Percentiles rank a stretch among this genome's conserved stretches.
Conservation (phyloP, 805 yeast species). For the Diddensiella santjacobensis region DNA sequence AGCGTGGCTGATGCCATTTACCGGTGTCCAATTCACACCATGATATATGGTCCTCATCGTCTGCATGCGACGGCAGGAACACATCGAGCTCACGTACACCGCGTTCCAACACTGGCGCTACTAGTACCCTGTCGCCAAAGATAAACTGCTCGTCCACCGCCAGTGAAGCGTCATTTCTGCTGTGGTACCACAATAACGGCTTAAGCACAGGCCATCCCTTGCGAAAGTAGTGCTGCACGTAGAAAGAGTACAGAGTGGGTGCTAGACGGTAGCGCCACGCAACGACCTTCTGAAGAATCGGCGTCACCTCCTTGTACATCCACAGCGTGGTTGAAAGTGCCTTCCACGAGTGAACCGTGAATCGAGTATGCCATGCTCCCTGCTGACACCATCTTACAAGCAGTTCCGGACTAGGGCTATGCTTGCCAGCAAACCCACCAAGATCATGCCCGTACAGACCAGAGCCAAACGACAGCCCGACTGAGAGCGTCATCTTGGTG, state of each 20-base stretch:
- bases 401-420: slow-evolving; percentile 12
- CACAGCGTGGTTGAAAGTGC: slow-evolving; percentile 7
- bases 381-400: slow-evolving; percentile 14
- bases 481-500: slow-evolving; percentile 13
- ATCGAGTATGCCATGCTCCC: slow-evolving; percentile 12
- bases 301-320: slow-evolving; percentile 14
- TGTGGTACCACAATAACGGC: slow-evolving; percentile 12
- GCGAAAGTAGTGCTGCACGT: slow-evolving; percentile 10
- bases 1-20: slow-evolving; percentile 8
- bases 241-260: slow-evolving; percentile 11
- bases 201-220: slow-evolving; percentile 15
- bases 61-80: slow-evolving; percentile 5
- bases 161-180: slow-evolving; percentile 4
- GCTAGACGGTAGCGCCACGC: slow-evolving; percentile 4
- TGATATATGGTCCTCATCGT: background rate
- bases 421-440: slow-evolving; percentile 13
- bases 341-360: slow-evolving; percentile 12
- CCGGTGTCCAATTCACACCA: slow-evolving; percentile 16
- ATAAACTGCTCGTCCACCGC: slow-evolving; percentile 13
- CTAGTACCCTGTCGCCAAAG: slow-evolving; percentile 9
- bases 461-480: slow-evolving; percentile 12
- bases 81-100: slow-evolving; percentile 8
- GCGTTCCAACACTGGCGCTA: slow-evolving; percentile 11
- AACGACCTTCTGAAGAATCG: slow-evolving; percentile 3
- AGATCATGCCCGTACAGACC: slow-evolving; percentile 15